A percentile compares a stretch with the other conserved stretches of the same genome.
phyloP scores from a whole-genome alignment of 805 yeast species.

The Hanseniaspora valbyensis region DNA sequence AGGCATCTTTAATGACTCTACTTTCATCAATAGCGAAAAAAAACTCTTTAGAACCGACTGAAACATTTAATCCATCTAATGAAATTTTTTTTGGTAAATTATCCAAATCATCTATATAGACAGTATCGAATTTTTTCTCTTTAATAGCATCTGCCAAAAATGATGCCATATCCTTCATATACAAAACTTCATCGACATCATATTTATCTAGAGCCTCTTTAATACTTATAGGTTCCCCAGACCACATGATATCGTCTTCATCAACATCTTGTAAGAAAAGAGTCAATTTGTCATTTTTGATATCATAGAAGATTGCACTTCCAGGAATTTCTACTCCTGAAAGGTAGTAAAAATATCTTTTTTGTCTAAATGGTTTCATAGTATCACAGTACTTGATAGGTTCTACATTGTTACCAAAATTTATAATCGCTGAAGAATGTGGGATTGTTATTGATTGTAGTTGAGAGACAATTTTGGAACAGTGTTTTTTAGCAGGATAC shows the following conservation, averaged over 20 bases:
- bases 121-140: conserved; percentile 23
- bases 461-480: conserved; percentile 39
- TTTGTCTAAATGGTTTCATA: conserved; percentile 69
- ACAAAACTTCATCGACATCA: conserved; percentile 76
- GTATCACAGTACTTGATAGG: conserved; percentile 67
- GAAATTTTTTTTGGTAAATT: conserved; percentile 31
- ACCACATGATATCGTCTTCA: conserved; percentile 90
- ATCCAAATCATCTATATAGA: conserved; percentile 48
- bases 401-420: conserved; percentile 47
- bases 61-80: conserved; percentile 30
- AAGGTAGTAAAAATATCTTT: conserved; percentile 79
- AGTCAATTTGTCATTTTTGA: conserved; percentile 44
- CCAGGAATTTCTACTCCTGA: conserved; percentile 78
- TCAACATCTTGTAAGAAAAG: conserved; percentile 77
- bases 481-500: conserved; percentile 80
- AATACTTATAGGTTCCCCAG: conserved; percentile 66
- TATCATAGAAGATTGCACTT: conserved; percentile 50
- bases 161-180: conserved; percentile 39
- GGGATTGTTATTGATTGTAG: conserved; percentile 21
- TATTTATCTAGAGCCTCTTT: conserved; percentile 54
- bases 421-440: conserved; percentile 43
- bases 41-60: conserved; percentile 38
- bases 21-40: conserved; percentile 77
- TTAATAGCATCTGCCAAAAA: conserved; percentile 19
- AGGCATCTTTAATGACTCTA: conserved; percentile 71